Evolutionary conservation across 163 green algal genomes (phyloP).

Genomic region (Chlamydomonas reinhardtii): DNA sequence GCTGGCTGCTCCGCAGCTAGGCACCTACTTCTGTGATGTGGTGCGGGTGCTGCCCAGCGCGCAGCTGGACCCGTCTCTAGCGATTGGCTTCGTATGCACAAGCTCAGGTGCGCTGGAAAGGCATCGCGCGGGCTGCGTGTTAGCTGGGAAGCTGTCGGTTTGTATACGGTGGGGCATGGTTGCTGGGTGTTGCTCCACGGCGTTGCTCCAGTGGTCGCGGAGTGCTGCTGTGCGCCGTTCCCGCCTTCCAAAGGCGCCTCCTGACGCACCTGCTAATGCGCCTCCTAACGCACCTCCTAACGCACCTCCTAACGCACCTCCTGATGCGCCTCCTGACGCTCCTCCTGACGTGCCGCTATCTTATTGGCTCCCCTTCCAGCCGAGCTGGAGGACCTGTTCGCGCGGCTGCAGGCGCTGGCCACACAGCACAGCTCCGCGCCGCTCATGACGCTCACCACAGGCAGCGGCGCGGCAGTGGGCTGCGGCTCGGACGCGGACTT

Average conservation of each 20-base stretch:
- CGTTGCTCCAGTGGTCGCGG: not conserved
- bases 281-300: not conserved
- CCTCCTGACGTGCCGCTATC: too few species aligned
- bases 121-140: not conserved
- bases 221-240: too few species aligned
- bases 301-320: not conserved
- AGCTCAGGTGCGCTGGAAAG: constrained; percentile 50
- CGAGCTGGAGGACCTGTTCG: constrained; percentile 75
- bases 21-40: constrained; percentile 74
- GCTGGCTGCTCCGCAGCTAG: constrained; percentile 29
- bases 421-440: constrained; percentile 29
- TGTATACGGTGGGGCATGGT: not conserved
- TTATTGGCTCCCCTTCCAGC: constrained; percentile 61
- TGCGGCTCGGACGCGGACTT: not conserved
- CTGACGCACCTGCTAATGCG: not conserved
- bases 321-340: not conserved
- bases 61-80: constrained; percentile 89
- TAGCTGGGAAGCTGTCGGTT: too few species aligned
- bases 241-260: too few species aligned
- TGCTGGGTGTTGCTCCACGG: not conserved
- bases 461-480: not conserved
- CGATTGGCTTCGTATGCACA: constrained; percentile 90
- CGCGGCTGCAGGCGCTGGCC: constrained; percentile 68
- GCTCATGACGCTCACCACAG: constrained; percentile 51
- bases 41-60: constrained; percentile 77